Evolutionary conservation across 768 basidiomycete genomes (phyloP), one percentile per base, ranked within the genome.

Genomic region (Lentinula sp.): DNA sequence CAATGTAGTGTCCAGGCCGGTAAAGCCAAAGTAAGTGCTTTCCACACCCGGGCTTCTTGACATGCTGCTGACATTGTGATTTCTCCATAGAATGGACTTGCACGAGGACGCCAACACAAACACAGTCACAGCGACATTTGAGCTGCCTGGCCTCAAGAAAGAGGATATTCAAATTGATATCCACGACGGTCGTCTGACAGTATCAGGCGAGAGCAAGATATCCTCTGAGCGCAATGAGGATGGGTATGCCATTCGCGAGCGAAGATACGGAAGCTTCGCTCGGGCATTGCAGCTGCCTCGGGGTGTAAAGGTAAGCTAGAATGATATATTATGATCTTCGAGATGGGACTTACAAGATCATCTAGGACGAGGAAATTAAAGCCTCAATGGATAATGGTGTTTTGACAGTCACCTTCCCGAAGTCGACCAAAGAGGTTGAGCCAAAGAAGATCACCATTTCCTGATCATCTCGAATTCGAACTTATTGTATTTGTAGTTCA

Each of bases 71-170:
- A 48, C 46, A 48, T 23, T 23, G 18, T 28, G 28, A 28, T 21
- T 48, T 23, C 11, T 7, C 18, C 21, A 48, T 18, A 48, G 46
- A 23, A 48, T 48, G 46, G 46, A 48, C 46, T 23, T 48, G 21
- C 46, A 48, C 21, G 46, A 48, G 21, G 70, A 84, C 64, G 23
- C 65, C 0, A 71, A 77, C 15, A 71, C 64, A 49, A 84, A 84
- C 67, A 70, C 73, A 3, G 80, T 86, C 18, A 84, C 80, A 1
- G 85, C 84, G 34, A 70, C 76, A 4, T 84, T 87, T 67, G 86
- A 87, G 66, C 72, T 87, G 13, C 86, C 86, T 2, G 84, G 84
- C 31, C 32, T 86, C 50, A 75, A 75, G 63, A 80, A 81, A 57
- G 80, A 84, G 59, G 74, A 86, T 64, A 74, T 87, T 48, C 69